Evolutionary conservation across 2,329 filamentous ascomycete species (phyloP).

Genomic region (Albifimbria verrucaria): DNA sequence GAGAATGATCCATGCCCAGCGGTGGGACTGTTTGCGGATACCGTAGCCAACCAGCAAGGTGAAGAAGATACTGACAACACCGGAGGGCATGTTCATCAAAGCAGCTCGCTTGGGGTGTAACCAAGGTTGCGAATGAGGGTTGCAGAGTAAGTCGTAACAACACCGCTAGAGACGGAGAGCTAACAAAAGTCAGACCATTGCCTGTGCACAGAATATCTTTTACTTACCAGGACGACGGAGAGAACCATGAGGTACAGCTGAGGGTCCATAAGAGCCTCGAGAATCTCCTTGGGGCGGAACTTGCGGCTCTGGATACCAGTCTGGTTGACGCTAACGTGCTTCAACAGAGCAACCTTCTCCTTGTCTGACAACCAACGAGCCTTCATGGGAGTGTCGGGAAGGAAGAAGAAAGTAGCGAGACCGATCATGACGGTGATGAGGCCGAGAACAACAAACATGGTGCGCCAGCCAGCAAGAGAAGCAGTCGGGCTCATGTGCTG

Average conservation of each 20-base stretch:
- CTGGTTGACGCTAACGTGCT: slow-evolving; percentile 55
- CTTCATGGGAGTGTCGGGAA: slow-evolving; percentile 44
- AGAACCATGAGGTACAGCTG: slow-evolving; percentile 49
- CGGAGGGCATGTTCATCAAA: slow-evolving; percentile 53
- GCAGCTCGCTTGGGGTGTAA: slow-evolving; percentile 42
- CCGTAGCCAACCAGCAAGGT: slow-evolving; percentile 46
- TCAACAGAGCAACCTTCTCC: slow-evolving; percentile 47
- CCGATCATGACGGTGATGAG: slow-evolving; percentile 35
- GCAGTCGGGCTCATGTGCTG: slow-evolving; percentile 52
- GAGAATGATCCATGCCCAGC: slow-evolving; percentile 47
- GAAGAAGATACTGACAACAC: slow-evolving; percentile 49
- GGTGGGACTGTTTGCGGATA: slow-evolving; percentile 42
- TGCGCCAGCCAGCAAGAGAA: slow-evolving; percentile 61
- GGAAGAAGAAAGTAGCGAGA: slow-evolving; percentile 25
- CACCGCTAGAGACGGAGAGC: slow-evolving; percentile 49
- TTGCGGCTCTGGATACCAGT: slow-evolving; percentile 53
- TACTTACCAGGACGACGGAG: slow-evolving; percentile 43
- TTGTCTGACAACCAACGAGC: slow-evolving; percentile 41
- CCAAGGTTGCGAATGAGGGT: slow-evolving; percentile 48
- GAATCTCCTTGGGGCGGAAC: slow-evolving; percentile 49
- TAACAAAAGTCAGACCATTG: slow-evolving; percentile 6
- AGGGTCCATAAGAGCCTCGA: slow-evolving; percentile 49
- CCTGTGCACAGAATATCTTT: not conserved
- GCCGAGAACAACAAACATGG: slow-evolving; percentile 69
- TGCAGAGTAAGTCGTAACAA: slow-evolving; percentile 52